Evolutionary conservation across 495 filamentous ascomycete genomes (phyloP), one percentile per base, ranked within the genome.

Genomic region (Pyrenula aspistea): DNA sequence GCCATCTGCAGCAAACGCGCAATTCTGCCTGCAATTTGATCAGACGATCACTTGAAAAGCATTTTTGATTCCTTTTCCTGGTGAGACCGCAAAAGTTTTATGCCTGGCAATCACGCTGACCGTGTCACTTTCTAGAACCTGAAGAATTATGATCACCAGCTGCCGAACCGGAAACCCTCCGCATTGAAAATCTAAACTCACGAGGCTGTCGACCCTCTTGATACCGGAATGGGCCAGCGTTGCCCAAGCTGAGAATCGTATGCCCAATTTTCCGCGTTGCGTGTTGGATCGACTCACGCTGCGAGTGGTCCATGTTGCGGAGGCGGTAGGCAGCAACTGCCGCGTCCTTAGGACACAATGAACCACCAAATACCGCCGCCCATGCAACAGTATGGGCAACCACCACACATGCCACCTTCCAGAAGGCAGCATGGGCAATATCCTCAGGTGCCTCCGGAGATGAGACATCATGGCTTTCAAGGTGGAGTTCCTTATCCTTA

Each of bases 331-430:
- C 31, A 42, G 31, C 31, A 42, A 15, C 31, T 42, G 31, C 31
- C 31, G 31, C 31, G 31, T 42, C 31, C 31, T 42, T 15, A 15
- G 62, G 65, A 71, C 71, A 73, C 71, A 67, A 82, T 82, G 74
- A 82, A 80, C 65, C 73, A 76, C 62, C 74, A 80, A 62, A 62
- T 78, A 64, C 71, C 78, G 60, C 68, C 78, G 60, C 68, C 72
- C 55, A 71, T 78, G 68, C 72, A 75, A 60, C 77, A 8, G 22
- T 52, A 76, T 71, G 76, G 75, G 71, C 78, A 77, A 69, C 74
- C 76, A 55, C 74, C 78, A 47, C 73, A 79, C 65, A 72, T 73
- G 51, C 67, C 71, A 56, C 58, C 55, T 58, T 69, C 71, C 10
- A 67, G 77, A 60, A 65, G 75, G 57, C 76, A 75, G 60, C 74